Base-by-base conservation (phyloP, 257 asterid genomes). In the Coffea canephora region DNA sequence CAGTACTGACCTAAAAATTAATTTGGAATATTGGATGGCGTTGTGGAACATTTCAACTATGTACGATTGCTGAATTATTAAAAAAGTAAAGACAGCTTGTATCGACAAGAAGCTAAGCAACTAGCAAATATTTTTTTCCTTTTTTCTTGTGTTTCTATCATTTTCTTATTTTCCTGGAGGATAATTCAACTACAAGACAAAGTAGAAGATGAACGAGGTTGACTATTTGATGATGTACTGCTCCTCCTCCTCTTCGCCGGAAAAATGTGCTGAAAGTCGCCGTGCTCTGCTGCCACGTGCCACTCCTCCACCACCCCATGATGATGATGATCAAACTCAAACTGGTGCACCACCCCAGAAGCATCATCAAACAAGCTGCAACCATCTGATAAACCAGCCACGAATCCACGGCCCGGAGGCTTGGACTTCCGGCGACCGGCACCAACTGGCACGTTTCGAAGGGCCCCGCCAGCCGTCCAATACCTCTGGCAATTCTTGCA, bases 381-480 rank as follows among this genome's bases (percentile, higher is more conserved):
- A 18, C 85, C 89, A 18, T 90, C 96, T 4, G 93, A 83, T 34
- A 86, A 62, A 16, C 87, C 85, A 34, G 87, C 76, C 75, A 81
- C 69, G 46, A 81, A 73, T 18, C 83, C 89, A 9, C 78, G 89
- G 71, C 87, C 84, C 6, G 88, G 91, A 1, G 90, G 97, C 88
- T 90, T 93, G 68, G 88, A 77, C 62, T 93, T 93, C 41, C 97
- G 92, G 76, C 96, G 93, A 55, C 97, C 97, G 64, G 97, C 97
- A 43, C 97, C 97, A 50, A 93, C 86, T 57, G 95, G 97, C 12
- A 93, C 97, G 78, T 91, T 91, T 49, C 97, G 87, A 36, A 93
- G 91, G 73, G 94, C 92, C 0, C 97, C 97, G 10, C 97, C 97
- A 77, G 97, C 97, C 19, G 97, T 93, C 97, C 97, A 93, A 81